Conservation (phyloP, 768 basidiomycete genomes). For the Agaricus sinodeliciosus region DNA sequence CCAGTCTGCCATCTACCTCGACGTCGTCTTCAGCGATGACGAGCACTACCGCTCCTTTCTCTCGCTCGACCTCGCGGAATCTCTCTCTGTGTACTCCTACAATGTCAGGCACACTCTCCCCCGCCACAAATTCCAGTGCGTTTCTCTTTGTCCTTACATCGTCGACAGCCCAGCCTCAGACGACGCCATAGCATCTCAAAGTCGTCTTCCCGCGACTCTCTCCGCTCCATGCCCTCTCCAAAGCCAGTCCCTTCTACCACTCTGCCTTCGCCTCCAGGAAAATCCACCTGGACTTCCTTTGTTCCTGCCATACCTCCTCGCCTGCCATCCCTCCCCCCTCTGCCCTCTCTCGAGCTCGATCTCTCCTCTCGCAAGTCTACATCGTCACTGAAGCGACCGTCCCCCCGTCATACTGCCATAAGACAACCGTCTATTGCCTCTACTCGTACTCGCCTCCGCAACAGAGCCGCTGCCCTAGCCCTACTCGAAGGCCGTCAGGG, state of each 20-base stretch:
- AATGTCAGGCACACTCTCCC: conserved; percentile 23
- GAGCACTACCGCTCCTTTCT: conserved; percentile 52
- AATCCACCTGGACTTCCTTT: conserved; percentile 12
- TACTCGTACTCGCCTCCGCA: conserved; percentile 36
- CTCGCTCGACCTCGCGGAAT: conserved; percentile 61
- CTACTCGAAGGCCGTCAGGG: conserved; percentile 51
- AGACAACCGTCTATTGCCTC: conserved; percentile 31
- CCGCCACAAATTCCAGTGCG: conserved; percentile 17
- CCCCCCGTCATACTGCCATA: conserved; percentile 6
- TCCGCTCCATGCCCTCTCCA: conserved; percentile 49
- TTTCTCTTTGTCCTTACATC: not conserved
- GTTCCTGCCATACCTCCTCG: conserved; percentile 20
- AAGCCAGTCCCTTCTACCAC: conserved; percentile 52
- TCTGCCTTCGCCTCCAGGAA: conserved; percentile 37
- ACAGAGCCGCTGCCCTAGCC: conserved; percentile 57
- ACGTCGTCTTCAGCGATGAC: conserved; percentile 34
- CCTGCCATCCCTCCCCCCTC: conserved; percentile 24
- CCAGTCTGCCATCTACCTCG: conserved; percentile 37
- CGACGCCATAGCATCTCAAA: conserved; percentile 19
- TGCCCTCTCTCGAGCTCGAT: conserved; percentile 20
- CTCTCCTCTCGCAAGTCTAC: conserved; percentile 15
- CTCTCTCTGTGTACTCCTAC: conserved; percentile 33
- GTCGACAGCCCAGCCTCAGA: not conserved
- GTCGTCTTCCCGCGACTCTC: conserved; percentile 27
- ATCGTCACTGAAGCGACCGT: conserved; percentile 17